A percentile compares a stretch with the other conserved stretches of the same genome.
phyloP scores from a whole-genome alignment of 169 alveolate species.

The Plasmodium blacklocki region DNA sequence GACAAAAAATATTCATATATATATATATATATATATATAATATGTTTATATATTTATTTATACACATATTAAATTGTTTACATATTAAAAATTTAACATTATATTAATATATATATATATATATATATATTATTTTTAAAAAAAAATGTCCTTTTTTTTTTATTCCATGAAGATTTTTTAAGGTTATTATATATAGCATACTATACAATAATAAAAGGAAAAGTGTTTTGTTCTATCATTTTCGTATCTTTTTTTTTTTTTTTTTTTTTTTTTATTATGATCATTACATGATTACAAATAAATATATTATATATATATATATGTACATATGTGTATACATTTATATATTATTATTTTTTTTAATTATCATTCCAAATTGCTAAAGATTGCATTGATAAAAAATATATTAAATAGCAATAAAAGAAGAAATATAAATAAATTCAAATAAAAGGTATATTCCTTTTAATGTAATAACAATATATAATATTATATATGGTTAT shows the following conservation, averaged over 20 bases:
- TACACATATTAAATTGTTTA: no score
- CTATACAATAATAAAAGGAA: background rate
- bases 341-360: conserved; percentile 12
- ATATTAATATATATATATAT: background rate
- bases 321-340: background rate
- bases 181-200: conserved; percentile 1
- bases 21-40: no score
- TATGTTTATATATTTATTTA: no score
- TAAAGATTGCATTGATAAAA: conserved; percentile 31
- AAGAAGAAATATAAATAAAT: background rate
- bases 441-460: background rate
- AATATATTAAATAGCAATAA: background rate
- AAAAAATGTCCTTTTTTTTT: conserved; percentile 11
- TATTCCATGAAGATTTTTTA: conserved; percentile 32
- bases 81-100: no score
- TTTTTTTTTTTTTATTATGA: background rate
- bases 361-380: conserved; percentile 57
- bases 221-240: conserved; percentile 50
- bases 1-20: background rate
- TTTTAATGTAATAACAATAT: no score
- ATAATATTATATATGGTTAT: no score
- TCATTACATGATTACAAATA: conserved; percentile 3
- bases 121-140: conserved; percentile 30
- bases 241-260: conserved; percentile 9
- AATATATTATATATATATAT: conserved; percentile 20